Evolutionary conservation across 2,329 filamentous ascomycete genomes (phyloP).

Genomic region (Acephala macrosclerotiorum): DNA sequence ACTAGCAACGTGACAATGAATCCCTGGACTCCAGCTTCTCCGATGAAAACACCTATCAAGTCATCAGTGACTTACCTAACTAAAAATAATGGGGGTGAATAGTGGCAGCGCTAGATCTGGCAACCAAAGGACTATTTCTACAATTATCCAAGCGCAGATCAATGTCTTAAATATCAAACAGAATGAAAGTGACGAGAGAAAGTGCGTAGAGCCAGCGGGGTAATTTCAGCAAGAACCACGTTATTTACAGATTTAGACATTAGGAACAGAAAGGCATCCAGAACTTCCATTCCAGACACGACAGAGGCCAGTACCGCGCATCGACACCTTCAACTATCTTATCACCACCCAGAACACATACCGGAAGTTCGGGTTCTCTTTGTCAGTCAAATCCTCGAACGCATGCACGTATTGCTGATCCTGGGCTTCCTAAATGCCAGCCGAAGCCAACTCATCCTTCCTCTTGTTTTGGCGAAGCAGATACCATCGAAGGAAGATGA

Average conservation of each 20-base stretch:
- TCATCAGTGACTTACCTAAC: no score
- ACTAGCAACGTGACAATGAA: not conserved
- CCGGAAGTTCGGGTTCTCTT: slow-evolving; percentile 39
- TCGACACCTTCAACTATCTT: not conserved
- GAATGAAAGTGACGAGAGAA: no score
- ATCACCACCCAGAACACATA: slow-evolving; percentile 27
- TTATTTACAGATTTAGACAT: no score
- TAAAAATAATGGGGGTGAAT: no score
- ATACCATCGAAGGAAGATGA: slow-evolving; percentile 23
- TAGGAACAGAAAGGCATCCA: no score
- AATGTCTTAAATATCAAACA: no score
- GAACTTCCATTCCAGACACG: not conserved
- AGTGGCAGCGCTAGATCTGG: no score
- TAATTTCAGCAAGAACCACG: no score
- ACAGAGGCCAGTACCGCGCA: no score
- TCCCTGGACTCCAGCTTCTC: not conserved
- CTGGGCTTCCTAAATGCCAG: not conserved
- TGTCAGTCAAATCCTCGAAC: slow-evolving; percentile 44
- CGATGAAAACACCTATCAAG: not conserved
- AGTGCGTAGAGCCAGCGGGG: no score
- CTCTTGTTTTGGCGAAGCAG: slow-evolving; percentile 18
- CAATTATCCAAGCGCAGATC: no score
- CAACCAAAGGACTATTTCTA: no score
- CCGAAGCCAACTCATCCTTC: slow-evolving; percentile 17
- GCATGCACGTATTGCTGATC: slow-evolving; percentile 38